These are phyloP conservation scores for Aureobasidium lini DNA, from an alignment of 2,329 filamentous ascomycete species.

Conservation along the genomic window DNA sequence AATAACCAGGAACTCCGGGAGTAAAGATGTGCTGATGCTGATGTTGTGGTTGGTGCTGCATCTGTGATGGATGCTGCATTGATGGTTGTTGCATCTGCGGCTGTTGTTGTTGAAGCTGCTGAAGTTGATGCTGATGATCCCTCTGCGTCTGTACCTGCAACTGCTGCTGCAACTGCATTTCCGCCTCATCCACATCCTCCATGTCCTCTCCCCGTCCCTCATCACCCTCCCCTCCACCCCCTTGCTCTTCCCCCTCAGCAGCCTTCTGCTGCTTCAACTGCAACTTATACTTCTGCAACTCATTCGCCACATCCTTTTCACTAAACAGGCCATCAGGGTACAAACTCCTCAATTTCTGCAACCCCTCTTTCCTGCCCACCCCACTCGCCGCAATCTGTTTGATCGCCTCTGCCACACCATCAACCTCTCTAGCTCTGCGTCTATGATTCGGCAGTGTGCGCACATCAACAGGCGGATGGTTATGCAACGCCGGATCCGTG, in stretches of 20 bases:
- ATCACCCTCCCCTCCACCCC: background rate
- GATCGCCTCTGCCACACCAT: background rate
- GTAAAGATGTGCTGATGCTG: background rate
- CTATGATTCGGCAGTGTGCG: slow-evolving; percentile 3
- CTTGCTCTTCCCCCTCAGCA: background rate
- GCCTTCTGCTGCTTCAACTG: background rate
- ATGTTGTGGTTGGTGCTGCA: background rate
- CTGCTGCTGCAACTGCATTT: background rate
- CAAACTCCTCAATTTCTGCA: background rate
- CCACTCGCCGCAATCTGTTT: background rate
- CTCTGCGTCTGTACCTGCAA: background rate
- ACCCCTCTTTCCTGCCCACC: background rate
- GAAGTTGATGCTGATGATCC: background rate
- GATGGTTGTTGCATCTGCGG: background rate
- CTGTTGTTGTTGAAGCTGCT: background rate
- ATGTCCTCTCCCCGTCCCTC: background rate
- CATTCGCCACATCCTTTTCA: slow-evolving; percentile 9
- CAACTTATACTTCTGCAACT: slow-evolving; percentile 7
- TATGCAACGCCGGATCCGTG: slow-evolving; percentile 6
- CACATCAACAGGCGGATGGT: slow-evolving; percentile 10
- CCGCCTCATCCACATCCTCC: background rate
- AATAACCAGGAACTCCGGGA: background rate
- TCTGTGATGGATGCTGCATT: background rate
- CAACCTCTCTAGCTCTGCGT: background rate
- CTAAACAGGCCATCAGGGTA: slow-evolving; percentile 6